Evolutionary conservation across 257 asterid species (phyloP).

Genomic region (Penstemon newberryi): DNA sequence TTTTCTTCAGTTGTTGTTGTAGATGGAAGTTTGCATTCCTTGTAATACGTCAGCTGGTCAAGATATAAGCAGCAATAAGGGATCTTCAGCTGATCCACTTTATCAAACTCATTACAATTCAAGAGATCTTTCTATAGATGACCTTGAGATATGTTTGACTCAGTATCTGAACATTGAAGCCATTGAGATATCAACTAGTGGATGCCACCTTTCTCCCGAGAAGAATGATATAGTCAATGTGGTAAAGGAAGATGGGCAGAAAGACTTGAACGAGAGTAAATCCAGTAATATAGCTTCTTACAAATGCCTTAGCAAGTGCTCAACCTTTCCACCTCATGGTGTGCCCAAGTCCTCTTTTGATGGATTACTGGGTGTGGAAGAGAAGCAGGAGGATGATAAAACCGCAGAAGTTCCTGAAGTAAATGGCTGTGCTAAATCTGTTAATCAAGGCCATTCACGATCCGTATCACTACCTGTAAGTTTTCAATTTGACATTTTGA

Average conservation of each 20-base stretch:
- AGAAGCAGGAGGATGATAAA: slow-evolving; percentile 11
- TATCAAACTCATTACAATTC: slow-evolving; percentile 13
- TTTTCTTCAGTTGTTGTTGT: slow-evolving; percentile 25
- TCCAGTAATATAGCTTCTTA: slow-evolving; percentile 17
- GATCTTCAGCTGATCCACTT: slow-evolving; percentile 26
- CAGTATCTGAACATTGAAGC: slow-evolving; percentile 33
- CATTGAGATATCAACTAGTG: slow-evolving; percentile 15
- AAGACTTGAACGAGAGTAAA: slow-evolving; percentile 17
- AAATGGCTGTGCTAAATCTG: slow-evolving; percentile 29
- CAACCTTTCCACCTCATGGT: slow-evolving; percentile 25
- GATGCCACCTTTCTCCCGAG: slow-evolving; percentile 15
- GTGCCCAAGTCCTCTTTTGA: slow-evolving; percentile 21
- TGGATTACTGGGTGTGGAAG: slow-evolving; percentile 21
- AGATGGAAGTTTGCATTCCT: slow-evolving; percentile 38
- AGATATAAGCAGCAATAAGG: slow-evolving; percentile 27
- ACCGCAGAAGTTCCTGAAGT: slow-evolving; percentile 20
- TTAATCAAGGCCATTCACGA: slow-evolving; percentile 24
- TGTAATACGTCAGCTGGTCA: slow-evolving; percentile 25
- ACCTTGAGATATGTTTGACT: slow-evolving; percentile 35
- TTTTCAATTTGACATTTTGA: slow-evolving; percentile 11
- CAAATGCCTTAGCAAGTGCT: slow-evolving; percentile 28
- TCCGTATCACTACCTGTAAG: slow-evolving; percentile 42
- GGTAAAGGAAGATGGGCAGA: slow-evolving; percentile 26
- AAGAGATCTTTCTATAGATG: slow-evolving; percentile 30
- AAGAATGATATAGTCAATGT: slow-evolving; percentile 14